Base-by-base conservation (phyloP, 2,329 filamentous ascomycete genomes). In the Verticillium nonalfalfae region DNA sequence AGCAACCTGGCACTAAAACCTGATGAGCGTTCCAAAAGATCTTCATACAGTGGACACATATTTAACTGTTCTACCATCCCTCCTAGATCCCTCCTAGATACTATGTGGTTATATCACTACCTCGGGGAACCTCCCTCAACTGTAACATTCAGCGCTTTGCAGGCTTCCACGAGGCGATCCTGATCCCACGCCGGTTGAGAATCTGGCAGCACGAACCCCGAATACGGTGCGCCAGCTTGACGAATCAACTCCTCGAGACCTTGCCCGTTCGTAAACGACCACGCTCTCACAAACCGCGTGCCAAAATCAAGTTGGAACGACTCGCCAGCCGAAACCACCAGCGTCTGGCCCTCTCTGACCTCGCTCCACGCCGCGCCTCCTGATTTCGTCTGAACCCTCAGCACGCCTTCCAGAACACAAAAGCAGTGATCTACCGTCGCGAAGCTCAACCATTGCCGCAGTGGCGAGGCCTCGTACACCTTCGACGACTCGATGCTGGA, bases 361-460 rank as follows among this genome's bases (percentile, higher is more conserved):
- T 70, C 66, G 1, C 66, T 69, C 62, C 75, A 73, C 4, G 60
- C 21, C 56, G 40, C n/a, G 9, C 38, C 21, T 52, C 65, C 62
- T 5, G 69, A 68, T 1, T 68, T 75, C 61, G 83, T 60, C 39
- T 67, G 71, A 4, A 85, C 74, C 15, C 69, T 71, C 4, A 83
- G 66, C 0, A 73, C 64, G 0, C 82, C 82, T 62, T 84, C 81
- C 52, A 75, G 70, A 0, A 83, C 74, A 60, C 73, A 76, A 56
- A 85, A 73, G 59, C 80, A 83, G 67, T 85, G 83, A 64, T 85
- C 82, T 1, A 81, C 79, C 0, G 68, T 69, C 0, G 69, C 59
- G 63, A 85, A 85, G 0, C 71, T 74, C 35, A 84, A 61, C 61
- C 69, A 75, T 31, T 69, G 68, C 0, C 66, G 67, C 3, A 81